A percentile compares a stretch with the other conserved stretches of the same genome.
Conservation (phyloP, 73 alveolate genomes). For the Uronychia binucleata region DNA sequence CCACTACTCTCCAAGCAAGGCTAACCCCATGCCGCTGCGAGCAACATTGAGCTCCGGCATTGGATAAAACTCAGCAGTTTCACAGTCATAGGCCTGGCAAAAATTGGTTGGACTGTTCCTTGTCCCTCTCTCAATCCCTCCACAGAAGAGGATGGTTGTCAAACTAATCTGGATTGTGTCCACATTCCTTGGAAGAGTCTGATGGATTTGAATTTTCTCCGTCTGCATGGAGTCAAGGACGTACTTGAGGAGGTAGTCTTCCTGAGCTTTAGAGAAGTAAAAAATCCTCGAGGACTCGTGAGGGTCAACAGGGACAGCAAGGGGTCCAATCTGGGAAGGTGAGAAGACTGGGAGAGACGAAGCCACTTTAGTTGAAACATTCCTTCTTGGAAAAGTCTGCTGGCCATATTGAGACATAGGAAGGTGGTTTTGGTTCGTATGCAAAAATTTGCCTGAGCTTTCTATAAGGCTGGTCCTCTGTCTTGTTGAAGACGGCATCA, state of each 20-base stretch:
- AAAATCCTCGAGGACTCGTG: too few relatives aligned
- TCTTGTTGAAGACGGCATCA: too few relatives aligned
- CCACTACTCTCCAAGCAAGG: neutral
- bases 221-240: neutral
- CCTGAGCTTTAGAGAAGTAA: too few relatives aligned
- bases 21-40: neutral
- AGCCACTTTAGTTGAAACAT: too few relatives aligned
- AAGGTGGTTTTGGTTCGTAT: too few relatives aligned
- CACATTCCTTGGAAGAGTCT: neutral
- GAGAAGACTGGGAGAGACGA: too few relatives aligned
- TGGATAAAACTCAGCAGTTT: neutral
- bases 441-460: too few relatives aligned
- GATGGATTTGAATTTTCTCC: neutral
- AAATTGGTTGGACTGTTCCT: neutral
- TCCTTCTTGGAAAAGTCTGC: too few relatives aligned
- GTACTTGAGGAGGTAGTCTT: neutral
- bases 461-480: too few relatives aligned
- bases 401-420: too few relatives aligned
- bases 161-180: neutral
- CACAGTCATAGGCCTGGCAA: neutral
- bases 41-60: neutral
- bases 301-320: too few relatives aligned
- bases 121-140: neutral
- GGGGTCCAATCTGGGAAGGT: too few relatives aligned
- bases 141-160: neutral